Evolutionary conservation across 768 basidiomycete species (phyloP).

Genomic region (Auricularia cornea): DNA sequence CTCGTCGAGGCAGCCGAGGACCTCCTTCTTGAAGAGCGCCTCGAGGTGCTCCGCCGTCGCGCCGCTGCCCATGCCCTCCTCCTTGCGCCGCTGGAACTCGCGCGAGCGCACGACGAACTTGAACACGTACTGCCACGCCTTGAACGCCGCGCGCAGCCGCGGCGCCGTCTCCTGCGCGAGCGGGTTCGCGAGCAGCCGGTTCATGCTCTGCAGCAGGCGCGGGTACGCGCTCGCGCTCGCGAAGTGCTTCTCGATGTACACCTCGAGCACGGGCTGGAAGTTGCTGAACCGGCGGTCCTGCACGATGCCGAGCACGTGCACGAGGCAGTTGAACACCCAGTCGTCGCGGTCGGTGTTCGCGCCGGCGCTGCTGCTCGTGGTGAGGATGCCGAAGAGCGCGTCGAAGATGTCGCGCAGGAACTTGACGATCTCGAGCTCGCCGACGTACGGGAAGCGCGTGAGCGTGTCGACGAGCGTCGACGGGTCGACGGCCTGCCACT

Average conservation of each 20-base stretch:
- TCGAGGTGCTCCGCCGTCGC: slow-evolving; percentile 84
- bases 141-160: slow-evolving; percentile 77
- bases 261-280: slow-evolving; percentile 87
- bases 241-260: slow-evolving; percentile 90
- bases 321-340: slow-evolving; percentile 82
- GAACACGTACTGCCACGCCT: slow-evolving; percentile 97
- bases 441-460: slow-evolving; percentile 81
- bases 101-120: slow-evolving; percentile 88
- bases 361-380: slow-evolving; percentile 60
- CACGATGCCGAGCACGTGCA: slow-evolving; percentile 85
- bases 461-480: slow-evolving; percentile 65
- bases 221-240: slow-evolving; percentile 69
- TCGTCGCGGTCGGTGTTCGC: slow-evolving; percentile 65
- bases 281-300: slow-evolving; percentile 93
- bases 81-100: slow-evolving; percentile 77
- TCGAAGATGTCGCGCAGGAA: slow-evolving; percentile 89
- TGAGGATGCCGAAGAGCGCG: slow-evolving; percentile 81
- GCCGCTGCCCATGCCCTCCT: slow-evolving; percentile 68
- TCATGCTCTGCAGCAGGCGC: slow-evolving; percentile 83
- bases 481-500: slow-evolving; percentile 71
- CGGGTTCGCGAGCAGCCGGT: slow-evolving; percentile 66
- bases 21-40: slow-evolving; percentile 72
- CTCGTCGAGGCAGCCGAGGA: slow-evolving; percentile 65
- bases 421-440: slow-evolving; percentile 91
- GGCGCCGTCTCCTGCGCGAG: slow-evolving; percentile 65